Base-by-base conservation (phyloP, 306 rosid species). In the Gillenia trifoliata region DNA sequence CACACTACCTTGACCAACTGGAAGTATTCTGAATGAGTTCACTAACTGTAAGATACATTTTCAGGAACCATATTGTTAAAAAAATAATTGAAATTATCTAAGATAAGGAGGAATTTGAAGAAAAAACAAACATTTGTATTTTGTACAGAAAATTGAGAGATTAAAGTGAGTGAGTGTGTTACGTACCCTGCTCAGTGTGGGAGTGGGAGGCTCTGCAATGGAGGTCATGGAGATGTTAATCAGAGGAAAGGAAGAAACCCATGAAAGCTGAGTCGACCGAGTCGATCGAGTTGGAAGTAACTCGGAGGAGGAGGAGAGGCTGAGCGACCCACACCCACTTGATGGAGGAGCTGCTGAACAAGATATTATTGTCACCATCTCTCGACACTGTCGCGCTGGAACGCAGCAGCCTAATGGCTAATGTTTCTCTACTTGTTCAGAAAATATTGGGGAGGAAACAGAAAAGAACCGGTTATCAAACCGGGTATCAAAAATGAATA, bases 211-310 rank as follows among this genome's bases (percentile, higher is more conserved):
- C 56, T 6, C 40, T 11, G 62, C 4, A 7, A 29, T 34, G 73
- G 82, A 66, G 62, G 50, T 22, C 13, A 59, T 50, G 59, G 47
- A 62, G 43, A 73, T 54, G 72, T 56, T 65, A 5, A 85, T 38
- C 15, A 60, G 63, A 67, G 92, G 86, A 78, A 86, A 83, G 4
- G 89, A 83, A 72, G 84, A 83, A 22, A 74, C 54, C 85, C 85
- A 88, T 55, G 90, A 88, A 47, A 83, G 72, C 41, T 34, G 71
- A 26, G 73, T 30, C 16, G 66, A 75, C 57, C n/a, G n/a, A n/a
- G n/a, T n/a, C n/a, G n/a, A n/a, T n/a, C 79, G 79, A 52, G 61
- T 19, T 30, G 80, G 69, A 38, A 75, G 41, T 3, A 23, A 38
- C 63, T 26, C 78, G n/a, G n/a, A n/a, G 78, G 64, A 34, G 61